Percentiles rank a stretch among this genome's conserved stretches.
Conservation (phyloP, 352 stramenopile species). For the Globisporangium rhizosaccharum region DNA sequence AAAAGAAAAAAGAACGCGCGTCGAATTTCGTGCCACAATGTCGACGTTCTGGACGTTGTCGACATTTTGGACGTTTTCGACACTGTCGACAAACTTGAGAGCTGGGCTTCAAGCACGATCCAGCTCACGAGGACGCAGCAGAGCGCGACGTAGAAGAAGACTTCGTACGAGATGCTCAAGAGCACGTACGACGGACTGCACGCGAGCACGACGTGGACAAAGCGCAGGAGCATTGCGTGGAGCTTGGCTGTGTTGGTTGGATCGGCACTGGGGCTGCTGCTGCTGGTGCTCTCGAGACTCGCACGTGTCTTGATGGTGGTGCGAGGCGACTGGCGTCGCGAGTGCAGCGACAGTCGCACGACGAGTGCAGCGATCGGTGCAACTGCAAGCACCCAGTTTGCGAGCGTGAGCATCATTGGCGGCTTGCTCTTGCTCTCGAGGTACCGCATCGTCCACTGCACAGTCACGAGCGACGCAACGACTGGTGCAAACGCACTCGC, state of each 20-base stretch:
- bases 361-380: slow-evolving; percentile 36
- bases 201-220: slow-evolving; percentile 52
- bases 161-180: slow-evolving; percentile 84
- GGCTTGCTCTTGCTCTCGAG: slow-evolving; percentile 47
- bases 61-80: not conserved
- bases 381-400: slow-evolving; percentile 51
- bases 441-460: slow-evolving; percentile 52
- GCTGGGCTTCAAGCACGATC: slow-evolving; percentile 42
- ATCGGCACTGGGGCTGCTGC: not conserved
- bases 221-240: slow-evolving; percentile 17
- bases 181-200: slow-evolving; percentile 61
- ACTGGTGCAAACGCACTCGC: slow-evolving; percentile 16
- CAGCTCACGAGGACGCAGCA: slow-evolving; percentile 52
- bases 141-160: slow-evolving; percentile 70
- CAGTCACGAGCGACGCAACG: slow-evolving; percentile 28
- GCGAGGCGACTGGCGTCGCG: too few relatives aligned
- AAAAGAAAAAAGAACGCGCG: slow-evolving; percentile 78
- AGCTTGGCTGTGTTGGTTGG: slow-evolving; percentile 9
- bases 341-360: slow-evolving; percentile 5
- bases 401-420: slow-evolving; percentile 36
- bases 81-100: not conserved
- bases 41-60: not conserved
- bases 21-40: slow-evolving; percentile 34
- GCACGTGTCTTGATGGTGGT: not conserved
- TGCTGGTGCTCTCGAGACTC: not conserved